Evolutionary conservation across 345 rosid genomes (phyloP).

Genomic region (Hirschfeldia incana): DNA sequence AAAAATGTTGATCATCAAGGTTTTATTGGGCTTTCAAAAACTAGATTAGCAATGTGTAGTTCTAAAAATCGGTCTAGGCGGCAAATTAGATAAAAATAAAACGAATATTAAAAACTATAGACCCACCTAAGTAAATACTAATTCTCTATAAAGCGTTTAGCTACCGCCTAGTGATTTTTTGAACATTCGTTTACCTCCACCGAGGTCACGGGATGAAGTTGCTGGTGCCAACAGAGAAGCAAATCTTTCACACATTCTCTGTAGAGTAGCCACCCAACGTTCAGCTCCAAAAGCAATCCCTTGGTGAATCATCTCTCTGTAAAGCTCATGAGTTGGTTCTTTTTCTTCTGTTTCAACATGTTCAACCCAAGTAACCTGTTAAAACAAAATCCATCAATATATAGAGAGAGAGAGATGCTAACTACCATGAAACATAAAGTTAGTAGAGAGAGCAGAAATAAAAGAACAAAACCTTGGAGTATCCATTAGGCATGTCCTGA

Average conservation of each 20-base stretch:
- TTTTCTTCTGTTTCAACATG: slow-evolving; percentile 85
- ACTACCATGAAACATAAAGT: slow-evolving; percentile 6
- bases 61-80: background rate
- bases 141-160: background rate
- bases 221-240: slow-evolving; percentile 74
- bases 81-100: too few species aligned
- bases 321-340: slow-evolving; percentile 54
- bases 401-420: background rate
- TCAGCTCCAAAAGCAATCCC: slow-evolving; percentile 93
- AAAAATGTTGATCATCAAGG: background rate
- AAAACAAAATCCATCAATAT: background rate
- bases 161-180: background rate
- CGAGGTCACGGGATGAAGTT: slow-evolving; percentile 65
- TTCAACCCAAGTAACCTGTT: slow-evolving; percentile 93
- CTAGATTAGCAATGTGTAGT: background rate
- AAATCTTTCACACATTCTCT: slow-evolving; percentile 83
- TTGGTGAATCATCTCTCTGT: slow-evolving; percentile 59
- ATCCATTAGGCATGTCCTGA: slow-evolving; percentile 95
- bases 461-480: slow-evolving; percentile 63
- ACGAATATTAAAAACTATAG: too few species aligned
- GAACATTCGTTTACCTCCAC: slow-evolving; percentile 57
- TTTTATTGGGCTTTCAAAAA: background rate
- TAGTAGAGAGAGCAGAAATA: background rate
- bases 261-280: slow-evolving; percentile 75
- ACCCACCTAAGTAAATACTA: too few species aligned